Evolutionary conservation across 139 green algal genomes (phyloP).

Genomic region (Auxenochlorella pyrenoidosa): DNA sequence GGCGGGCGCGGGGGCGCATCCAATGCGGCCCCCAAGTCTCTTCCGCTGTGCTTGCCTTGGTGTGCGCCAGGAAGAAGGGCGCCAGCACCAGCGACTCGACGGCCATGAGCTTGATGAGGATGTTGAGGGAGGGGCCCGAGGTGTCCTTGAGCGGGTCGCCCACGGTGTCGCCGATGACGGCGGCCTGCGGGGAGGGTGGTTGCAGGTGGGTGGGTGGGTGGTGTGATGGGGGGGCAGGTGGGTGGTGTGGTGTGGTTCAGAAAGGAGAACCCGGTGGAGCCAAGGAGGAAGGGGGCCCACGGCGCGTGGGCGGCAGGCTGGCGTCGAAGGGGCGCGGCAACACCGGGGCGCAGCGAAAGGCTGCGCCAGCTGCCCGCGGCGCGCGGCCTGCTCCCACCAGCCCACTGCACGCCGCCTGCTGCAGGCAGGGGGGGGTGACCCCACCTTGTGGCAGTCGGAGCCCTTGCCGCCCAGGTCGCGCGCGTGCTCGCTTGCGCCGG

Average conservation of each 20-base stretch:
- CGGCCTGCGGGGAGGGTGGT: slow-evolving; percentile 55
- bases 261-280: too few relatives aligned
- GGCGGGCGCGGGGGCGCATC: too few relatives aligned
- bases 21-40: too few relatives aligned
- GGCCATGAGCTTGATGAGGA: slow-evolving; percentile 99
- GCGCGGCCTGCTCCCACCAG: too few relatives aligned
- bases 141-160: slow-evolving; percentile 96
- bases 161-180: slow-evolving; percentile 99
- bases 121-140: slow-evolving; percentile 94
- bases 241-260: not conserved
- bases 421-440: too few relatives aligned
- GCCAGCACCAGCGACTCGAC: slow-evolving; percentile 94
- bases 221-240: not conserved
- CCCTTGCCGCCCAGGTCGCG: slow-evolving; percentile 95
- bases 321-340: too few relatives aligned
- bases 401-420: too few relatives aligned
- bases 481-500: slow-evolving; percentile 81
- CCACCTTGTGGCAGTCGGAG: slow-evolving; percentile 92
- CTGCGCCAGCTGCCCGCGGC: too few relatives aligned
- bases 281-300: too few relatives aligned
- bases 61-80: slow-evolving; percentile 81
- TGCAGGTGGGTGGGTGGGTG: not conserved
- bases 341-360: too few relatives aligned
- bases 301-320: too few relatives aligned
- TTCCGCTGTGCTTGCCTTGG: slow-evolving; percentile 29